phyloP scores from a whole-genome alignment of 2,329 filamentous ascomycete species.

The Pestalotiopsis sp. region DNA sequence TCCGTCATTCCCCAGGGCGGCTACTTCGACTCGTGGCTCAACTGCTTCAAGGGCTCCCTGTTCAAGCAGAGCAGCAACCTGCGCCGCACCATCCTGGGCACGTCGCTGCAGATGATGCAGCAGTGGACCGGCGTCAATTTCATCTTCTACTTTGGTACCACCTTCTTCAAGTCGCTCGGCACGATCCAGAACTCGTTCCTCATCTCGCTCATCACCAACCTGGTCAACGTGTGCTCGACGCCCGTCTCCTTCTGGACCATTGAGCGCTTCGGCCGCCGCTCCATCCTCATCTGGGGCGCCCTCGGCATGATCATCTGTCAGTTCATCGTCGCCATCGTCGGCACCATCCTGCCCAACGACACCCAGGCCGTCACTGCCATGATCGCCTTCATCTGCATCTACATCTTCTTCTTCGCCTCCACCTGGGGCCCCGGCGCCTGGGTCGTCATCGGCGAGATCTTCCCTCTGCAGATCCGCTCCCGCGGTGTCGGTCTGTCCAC shows the following conservation, averaged over 20 bases:
- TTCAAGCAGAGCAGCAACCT: slow-evolving; percentile 65
- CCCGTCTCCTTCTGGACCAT: slow-evolving; percentile 73
- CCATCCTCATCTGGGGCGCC: slow-evolving; percentile 69
- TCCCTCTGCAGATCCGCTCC: slow-evolving; percentile 73
- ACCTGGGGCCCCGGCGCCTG: slow-evolving; percentile 74
- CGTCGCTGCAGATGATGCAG: slow-evolving; percentile 33
- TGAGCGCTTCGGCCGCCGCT: slow-evolving; percentile 69
- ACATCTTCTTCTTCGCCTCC: slow-evolving; percentile 78
- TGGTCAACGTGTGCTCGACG: slow-evolving; percentile 76
- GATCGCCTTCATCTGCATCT: slow-evolving; percentile 77
- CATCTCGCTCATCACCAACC: slow-evolving; percentile 71
- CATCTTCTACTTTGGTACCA: slow-evolving; percentile 72
- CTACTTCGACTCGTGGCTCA: slow-evolving; percentile 70
- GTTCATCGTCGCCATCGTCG: slow-evolving; percentile 68
- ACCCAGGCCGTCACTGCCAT: slow-evolving; percentile 46
- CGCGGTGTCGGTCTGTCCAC: slow-evolving; percentile 73
- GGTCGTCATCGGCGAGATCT: slow-evolving; percentile 75
- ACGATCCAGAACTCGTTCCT: slow-evolving; percentile 70
- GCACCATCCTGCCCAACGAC: slow-evolving; percentile 41
- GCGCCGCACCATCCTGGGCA: slow-evolving; percentile 56
- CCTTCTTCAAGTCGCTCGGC: slow-evolving; percentile 69
- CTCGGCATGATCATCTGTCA: slow-evolving; percentile 70
- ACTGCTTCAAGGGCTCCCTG: slow-evolving; percentile 68
- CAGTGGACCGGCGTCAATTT: slow-evolving; percentile 66
- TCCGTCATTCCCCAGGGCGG: slow-evolving; percentile 64